Evolutionary conservation across 2,329 filamentous ascomycete genomes (phyloP).

Genomic region (Drechslerella dactyloides): DNA sequence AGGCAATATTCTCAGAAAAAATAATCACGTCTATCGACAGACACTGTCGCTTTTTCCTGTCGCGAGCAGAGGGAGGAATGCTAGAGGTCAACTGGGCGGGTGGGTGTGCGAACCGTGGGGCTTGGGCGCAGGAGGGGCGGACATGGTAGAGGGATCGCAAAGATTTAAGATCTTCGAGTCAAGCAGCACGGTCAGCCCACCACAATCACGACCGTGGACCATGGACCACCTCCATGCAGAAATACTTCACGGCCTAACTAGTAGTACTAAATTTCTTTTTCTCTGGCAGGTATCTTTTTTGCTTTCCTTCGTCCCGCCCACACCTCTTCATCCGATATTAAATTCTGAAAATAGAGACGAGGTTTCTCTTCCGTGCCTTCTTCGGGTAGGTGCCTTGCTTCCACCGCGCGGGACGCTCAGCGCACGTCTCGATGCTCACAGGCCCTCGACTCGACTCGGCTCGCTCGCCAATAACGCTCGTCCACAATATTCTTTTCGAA

Average conservation of each 20-base stretch:
- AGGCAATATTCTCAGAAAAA: slow-evolving; percentile 26
- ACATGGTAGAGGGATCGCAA: slow-evolving; percentile 47
- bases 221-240: slow-evolving; percentile 17
- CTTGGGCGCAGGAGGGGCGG: slow-evolving; percentile 45
- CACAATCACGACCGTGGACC: slow-evolving; percentile 1
- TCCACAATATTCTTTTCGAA: too few relatives aligned
- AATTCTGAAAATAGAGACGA: slow-evolving; percentile 49
- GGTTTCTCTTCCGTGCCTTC: slow-evolving; percentile 46
- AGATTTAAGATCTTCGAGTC: slow-evolving; percentile 43
- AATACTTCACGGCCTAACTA: slow-evolving; percentile 17
- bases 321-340: slow-evolving; percentile 48
- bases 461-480: slow-evolving; percentile 31
- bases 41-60: slow-evolving; percentile 21
- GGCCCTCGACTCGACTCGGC: slow-evolving; percentile 20
- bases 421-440: slow-evolving; percentile 1
- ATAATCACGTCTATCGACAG: slow-evolving; percentile 45
- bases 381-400: slow-evolving; percentile 48
- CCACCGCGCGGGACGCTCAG: not conserved
- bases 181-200: slow-evolving; percentile 47
- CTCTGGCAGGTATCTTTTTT: slow-evolving; percentile 9
- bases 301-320: slow-evolving; percentile 37
- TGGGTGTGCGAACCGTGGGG: slow-evolving; percentile 42
- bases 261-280: slow-evolving; percentile 5
- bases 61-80: slow-evolving; percentile 19
- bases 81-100: slow-evolving; percentile 19